phyloP scores from a whole-genome alignment of 1,139 yeast species.

The Sugiyamaella castrensis region DNA sequence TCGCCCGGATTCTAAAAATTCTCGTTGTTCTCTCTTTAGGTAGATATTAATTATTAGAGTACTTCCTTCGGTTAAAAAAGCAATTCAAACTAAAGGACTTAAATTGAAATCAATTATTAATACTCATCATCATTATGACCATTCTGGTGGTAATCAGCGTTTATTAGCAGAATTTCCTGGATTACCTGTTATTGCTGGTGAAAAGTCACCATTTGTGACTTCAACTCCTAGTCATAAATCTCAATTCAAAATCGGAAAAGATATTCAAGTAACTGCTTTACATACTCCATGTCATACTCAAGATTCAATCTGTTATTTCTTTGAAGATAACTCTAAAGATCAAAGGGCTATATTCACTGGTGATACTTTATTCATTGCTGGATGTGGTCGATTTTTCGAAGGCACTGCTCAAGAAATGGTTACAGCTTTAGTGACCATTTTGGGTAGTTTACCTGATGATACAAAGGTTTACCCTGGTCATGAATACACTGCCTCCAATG shows the following conservation, averaged over 20 bases:
- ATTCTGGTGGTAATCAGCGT: constrained; percentile 78
- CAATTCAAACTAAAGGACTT: constrained; percentile 38
- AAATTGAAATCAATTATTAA: constrained; percentile 74
- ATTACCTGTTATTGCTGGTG: constrained; percentile 82
- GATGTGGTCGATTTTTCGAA: constrained; percentile 96
- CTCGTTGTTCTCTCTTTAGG: too few relatives aligned
- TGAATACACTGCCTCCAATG: constrained; percentile 85
- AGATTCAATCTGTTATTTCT: constrained; percentile 87
- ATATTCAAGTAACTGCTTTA: constrained; percentile 68
- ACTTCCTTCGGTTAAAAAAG: constrained; percentile 41
- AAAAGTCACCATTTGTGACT: constrained; percentile 66
- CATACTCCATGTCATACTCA: constrained; percentile 98
- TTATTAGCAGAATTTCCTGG: constrained; percentile 45
- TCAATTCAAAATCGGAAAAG: constrained; percentile 50
- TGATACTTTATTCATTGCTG: constrained; percentile 89
- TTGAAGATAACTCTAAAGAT: constrained; percentile 56
- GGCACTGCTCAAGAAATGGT: constrained; percentile 85
- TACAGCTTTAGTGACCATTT: constrained; percentile 53
- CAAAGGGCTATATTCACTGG: constrained; percentile 88
- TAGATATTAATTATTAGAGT: constrained; percentile 26
- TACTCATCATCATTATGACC: constrained; percentile 95
- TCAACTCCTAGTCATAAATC: constrained; percentile 62
- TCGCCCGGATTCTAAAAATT: too few relatives aligned
- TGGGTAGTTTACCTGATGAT: constrained; percentile 61
- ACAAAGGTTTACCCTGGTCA: constrained; percentile 87